phyloP scores from a whole-genome alignment of 495 filamentous ascomycete species.

The Tuber microsphaerosporum region DNA sequence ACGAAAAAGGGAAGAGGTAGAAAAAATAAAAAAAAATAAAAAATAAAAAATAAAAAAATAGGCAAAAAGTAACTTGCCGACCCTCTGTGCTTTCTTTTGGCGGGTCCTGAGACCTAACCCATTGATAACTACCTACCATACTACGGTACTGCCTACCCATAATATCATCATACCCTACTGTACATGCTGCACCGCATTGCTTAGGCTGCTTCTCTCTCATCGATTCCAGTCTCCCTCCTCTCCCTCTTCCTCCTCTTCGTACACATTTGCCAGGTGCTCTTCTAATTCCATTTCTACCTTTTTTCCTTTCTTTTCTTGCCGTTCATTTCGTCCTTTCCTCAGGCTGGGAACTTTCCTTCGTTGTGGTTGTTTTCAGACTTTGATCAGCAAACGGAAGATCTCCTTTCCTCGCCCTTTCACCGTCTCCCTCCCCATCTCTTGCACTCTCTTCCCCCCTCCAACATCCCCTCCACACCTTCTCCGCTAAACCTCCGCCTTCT shows the following conservation, averaged over 20 bases:
- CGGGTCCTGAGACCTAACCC: neutral
- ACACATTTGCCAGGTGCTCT: constrained; percentile 38
- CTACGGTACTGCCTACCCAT: constrained; percentile 13
- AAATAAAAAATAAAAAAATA: neutral
- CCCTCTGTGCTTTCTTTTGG: neutral
- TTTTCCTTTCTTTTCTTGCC: constrained; percentile 41
- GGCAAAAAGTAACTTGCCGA: neutral
- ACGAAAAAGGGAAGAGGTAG: neutral
- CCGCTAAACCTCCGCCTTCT: neutral
- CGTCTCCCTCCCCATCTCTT: constrained; percentile 32
- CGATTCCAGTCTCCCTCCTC: constrained; percentile 36
- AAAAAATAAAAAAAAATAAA: neutral
- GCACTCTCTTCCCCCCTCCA: constrained; percentile 32
- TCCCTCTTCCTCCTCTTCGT: constrained; percentile 37
- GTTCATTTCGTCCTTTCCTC: constrained; percentile 26
- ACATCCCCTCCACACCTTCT: constrained; percentile 17
- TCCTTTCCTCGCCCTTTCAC: constrained; percentile 33
- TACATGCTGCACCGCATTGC: constrained; percentile 6
- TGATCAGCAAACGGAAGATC: constrained; percentile 33
- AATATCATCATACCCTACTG: neutral
- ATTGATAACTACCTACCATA: neutral
- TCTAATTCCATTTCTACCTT: constrained; percentile 38
- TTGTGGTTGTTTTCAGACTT: constrained; percentile 35
- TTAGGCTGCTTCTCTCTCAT: constrained; percentile 29
- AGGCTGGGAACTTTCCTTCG: constrained; percentile 40